Evolutionary conservation across 2,329 filamentous ascomycete genomes (phyloP).

Genomic region (Pseudopithomyces maydicus): DNA sequence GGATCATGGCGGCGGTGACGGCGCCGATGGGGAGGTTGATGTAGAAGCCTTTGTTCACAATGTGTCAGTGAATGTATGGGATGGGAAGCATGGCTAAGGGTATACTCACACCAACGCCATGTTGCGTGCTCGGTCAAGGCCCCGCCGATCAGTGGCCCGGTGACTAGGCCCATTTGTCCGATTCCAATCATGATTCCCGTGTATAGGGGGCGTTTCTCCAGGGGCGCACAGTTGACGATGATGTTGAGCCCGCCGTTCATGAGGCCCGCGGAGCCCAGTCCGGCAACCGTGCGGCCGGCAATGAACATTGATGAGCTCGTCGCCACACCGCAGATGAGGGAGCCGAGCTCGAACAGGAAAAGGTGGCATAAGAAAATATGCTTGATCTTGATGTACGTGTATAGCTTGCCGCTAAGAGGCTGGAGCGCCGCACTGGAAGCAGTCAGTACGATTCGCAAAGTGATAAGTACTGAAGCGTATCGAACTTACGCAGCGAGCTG

Average conservation of each 20-base stretch:
- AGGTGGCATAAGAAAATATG: conserved; percentile 53
- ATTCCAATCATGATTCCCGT: conserved; percentile 20
- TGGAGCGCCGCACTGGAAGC: conserved; percentile 15
- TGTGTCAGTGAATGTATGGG: background rate
- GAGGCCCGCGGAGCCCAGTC: conserved; percentile 13
- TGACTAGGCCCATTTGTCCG: conserved; percentile 30
- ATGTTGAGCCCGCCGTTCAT: conserved; percentile 20
- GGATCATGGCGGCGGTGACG: conserved; percentile 33
- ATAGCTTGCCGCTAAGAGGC: conserved; percentile 27
- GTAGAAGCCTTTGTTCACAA: conserved; percentile 19
- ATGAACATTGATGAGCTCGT: conserved; percentile 16
- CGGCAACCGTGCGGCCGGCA: conserved; percentile 17
- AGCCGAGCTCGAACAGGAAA: conserved; percentile 52
- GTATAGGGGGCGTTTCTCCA: conserved; percentile 41
- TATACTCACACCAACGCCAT: conserved; percentile 46
- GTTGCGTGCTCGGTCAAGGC: conserved; percentile 41
- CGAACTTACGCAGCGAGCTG: conserved; percentile 14
- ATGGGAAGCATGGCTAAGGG: background rate
- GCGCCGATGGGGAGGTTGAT: conserved; percentile 57
- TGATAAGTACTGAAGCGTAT: background rate
- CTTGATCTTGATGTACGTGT: conserved; percentile 36
- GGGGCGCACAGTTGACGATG: conserved; percentile 14
- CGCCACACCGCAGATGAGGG: conserved; percentile 54
- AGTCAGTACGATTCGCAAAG: background rate
- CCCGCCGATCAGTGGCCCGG: conserved; percentile 48